Base-by-base conservation (phyloP, 164 flowering plant genomes). In the Aristolochia californica region DNA sequence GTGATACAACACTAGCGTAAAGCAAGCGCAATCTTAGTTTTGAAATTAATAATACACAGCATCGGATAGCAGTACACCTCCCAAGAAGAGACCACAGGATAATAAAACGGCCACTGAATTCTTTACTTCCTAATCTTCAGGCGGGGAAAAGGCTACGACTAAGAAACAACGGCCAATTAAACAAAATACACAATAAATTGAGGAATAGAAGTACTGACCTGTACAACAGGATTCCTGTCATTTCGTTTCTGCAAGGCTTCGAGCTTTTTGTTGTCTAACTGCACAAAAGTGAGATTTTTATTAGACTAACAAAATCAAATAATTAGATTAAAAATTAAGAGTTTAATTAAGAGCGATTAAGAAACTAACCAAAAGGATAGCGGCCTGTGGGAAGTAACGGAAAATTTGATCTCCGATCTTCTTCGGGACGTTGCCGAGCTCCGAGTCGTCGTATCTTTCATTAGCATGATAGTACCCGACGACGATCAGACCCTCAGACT, bases 381-480 rank as follows among this genome's bases (percentile, higher is more conserved):
- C 81, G 45, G 93, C 84, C 61, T 86, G 89, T 16, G 97, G 91
- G 64, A 86, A 84, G 68, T 84, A 82, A 10, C 83, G 83, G 58
- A 51, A 71, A 18, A 94, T 80, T 51, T 94, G 97, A 77, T 90
- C 97, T 0, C 91, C 99, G 53, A 88, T 88, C 68, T 84, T 90
- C 80, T 78, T 94, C 0, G 99, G 91, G 13, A 84, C 75, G 57
- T 53, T 71, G 13, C 82, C 66, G 2, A 94, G 78, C 68, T 90
- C 99, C 12, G 45, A 27, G 69, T 90, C 96, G 64, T 86, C 87
- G 60, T 68, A 82, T 60, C 96, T 82, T 79, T 90, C 97, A 50
- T 94, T 94, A 2, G 93, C 97, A 53, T 94, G 96, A 64, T 85
- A 94, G 47, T 94, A 90, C 5, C 97, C 99, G 1, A 94, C 96